Evolutionary conservation across 305 asterid species (phyloP).

Genomic region (Fraxinus paxiana): DNA sequence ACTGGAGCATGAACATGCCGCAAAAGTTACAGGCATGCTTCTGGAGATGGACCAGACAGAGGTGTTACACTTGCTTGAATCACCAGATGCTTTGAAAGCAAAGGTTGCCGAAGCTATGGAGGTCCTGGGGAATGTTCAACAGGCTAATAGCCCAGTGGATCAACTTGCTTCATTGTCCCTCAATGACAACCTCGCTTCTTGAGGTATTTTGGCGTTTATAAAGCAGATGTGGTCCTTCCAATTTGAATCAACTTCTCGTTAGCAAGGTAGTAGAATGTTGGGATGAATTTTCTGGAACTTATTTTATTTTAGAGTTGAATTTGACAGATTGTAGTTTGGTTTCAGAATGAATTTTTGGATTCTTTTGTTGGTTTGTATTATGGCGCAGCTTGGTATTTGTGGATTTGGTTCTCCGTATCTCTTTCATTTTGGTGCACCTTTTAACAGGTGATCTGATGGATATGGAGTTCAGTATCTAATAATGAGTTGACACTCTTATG

Average conservation of each 20-base stretch:
- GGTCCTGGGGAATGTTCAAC: conserved; percentile 42
- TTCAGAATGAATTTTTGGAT: background rate
- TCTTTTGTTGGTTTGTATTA: background rate
- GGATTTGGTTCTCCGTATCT: background rate
- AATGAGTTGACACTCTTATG: background rate
- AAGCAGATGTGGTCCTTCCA: background rate
- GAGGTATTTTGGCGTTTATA: conserved; percentile 2
- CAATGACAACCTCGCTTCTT: conserved; percentile 39
- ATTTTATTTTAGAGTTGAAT: background rate
- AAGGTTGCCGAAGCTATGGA: conserved; percentile 54
- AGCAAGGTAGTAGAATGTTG: background rate
- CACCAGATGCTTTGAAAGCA: conserved; percentile 49
- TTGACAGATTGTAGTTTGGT: background rate
- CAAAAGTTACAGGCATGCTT: conserved; percentile 52
- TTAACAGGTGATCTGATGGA: background rate
- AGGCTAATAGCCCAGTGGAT: conserved; percentile 30
- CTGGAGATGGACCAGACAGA: conserved; percentile 55
- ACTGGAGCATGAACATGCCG: conserved; percentile 50
- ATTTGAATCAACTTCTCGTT: background rate
- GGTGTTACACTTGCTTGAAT: conserved; percentile 47
- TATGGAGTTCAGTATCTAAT: background rate
- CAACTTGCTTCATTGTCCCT: conserved; percentile 44
- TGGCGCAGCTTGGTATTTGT: background rate
- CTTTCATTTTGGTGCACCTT: background rate
- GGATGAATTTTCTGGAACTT: background rate